These are phyloP conservation scores for Colletotrichum nymphaeae DNA, from an alignment of 2,329 filamentous ascomycete genomes.

Conservation along the genomic window DNA sequence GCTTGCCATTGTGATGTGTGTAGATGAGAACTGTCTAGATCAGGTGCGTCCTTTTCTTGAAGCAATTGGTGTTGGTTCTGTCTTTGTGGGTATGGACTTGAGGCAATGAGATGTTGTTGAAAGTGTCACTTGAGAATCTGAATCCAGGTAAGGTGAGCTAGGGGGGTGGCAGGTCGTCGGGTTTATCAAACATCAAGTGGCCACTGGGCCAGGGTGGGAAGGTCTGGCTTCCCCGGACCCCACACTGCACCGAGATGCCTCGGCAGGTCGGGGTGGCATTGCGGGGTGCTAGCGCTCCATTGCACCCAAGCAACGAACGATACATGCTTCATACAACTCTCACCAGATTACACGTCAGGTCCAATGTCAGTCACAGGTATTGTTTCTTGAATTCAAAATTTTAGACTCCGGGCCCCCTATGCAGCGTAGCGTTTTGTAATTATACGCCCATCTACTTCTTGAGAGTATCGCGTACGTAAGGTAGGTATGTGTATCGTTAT, in stretches of 20 bases:
- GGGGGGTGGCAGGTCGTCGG: not conserved
- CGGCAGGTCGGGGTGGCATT: constrained; percentile 30
- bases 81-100: too few relatives aligned
- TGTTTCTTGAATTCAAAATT: not conserved
- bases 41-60: not conserved
- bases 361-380: not conserved
- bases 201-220: not conserved
- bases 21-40: not conserved
- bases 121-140: not conserved
- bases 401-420: not conserved
- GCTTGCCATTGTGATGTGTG: constrained; percentile 14
- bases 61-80: too few relatives aligned
- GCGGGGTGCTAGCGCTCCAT: constrained; percentile 22
- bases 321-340: not conserved
- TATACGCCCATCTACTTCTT: not conserved
- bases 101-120: not conserved
- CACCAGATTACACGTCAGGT: not conserved
- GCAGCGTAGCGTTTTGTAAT: not conserved
- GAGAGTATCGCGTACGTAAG: constrained; percentile 5
- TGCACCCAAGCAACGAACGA: not conserved
- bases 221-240: constrained; percentile 29
- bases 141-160: not conserved
- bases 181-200: constrained; percentile 3
- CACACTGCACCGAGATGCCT: constrained; percentile 35
- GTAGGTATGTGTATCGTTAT: constrained; percentile 9